Percentiles rank a stretch among this genome's conserved stretches.
Evolutionary conservation across 2,329 filamentous ascomycete genomes (phyloP).

Genomic region (Colletotrichum euphorbiae): DNA sequence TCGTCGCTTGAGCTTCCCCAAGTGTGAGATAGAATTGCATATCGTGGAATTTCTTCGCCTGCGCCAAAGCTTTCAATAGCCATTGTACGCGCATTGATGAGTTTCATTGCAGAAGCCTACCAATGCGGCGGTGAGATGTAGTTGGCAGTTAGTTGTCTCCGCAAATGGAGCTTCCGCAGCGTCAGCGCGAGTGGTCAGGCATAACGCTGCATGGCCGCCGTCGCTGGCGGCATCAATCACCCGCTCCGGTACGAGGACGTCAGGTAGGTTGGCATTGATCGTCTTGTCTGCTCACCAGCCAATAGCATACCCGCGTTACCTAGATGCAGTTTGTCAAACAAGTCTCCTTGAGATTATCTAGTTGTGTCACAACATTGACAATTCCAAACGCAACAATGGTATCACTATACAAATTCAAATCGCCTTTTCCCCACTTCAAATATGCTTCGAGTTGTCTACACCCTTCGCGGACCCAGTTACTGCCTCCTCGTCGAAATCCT

Average conservation of each 20-base stretch:
- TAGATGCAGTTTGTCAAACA: no score
- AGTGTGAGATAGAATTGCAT: conserved; percentile 52
- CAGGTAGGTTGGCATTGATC: no score
- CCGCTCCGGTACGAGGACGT: no score
- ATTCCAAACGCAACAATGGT: conserved; percentile 20
- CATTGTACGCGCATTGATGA: conserved; percentile 44
- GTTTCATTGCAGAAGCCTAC: conserved; percentile 43
- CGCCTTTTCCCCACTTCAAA: neutral
- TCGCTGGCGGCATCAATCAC: no score
- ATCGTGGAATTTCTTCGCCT: conserved; percentile 38
- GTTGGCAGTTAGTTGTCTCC: neutral
- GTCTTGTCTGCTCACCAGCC: no score
- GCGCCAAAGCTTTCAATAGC: conserved; percentile 43
- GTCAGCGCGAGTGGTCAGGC: no score
- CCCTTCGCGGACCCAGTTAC: conserved; percentile 16
- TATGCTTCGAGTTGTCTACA: conserved; percentile 11
- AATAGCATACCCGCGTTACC: no score
- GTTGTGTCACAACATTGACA: neutral
- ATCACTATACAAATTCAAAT: conserved; percentile 25
- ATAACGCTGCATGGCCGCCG: no score
- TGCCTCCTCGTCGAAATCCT: conserved; percentile 53
- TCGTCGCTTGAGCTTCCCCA: conserved; percentile 49
- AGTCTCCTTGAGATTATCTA: neutral
- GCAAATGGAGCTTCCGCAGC: neutral
- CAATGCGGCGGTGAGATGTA: neutral